phyloP scores from a whole-genome alignment of 306 rosid species.

The Lathyrus sativus region DNA sequence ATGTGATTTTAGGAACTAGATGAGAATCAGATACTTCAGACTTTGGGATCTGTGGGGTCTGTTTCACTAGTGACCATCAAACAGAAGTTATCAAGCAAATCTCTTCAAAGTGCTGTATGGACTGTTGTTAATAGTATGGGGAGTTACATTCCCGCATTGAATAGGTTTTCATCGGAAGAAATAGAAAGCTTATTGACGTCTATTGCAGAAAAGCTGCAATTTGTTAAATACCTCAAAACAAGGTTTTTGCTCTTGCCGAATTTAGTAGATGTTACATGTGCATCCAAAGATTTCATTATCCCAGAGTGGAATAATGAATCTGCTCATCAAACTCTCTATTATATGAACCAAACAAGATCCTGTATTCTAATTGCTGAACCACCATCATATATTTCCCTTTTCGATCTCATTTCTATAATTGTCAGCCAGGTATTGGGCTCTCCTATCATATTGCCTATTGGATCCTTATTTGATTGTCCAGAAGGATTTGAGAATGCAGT shows the following conservation, averaged over 20 bases:
- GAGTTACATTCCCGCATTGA: constrained; percentile 61
- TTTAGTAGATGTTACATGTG: constrained; percentile 69
- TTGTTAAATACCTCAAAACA: constrained; percentile 77
- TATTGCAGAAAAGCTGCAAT: constrained; percentile 77
- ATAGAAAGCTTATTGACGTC: constrained; percentile 55
- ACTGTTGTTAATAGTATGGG: constrained; percentile 74
- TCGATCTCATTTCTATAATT: constrained; percentile 79
- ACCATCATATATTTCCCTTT: constrained; percentile 68
- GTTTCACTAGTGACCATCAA: constrained; percentile 61
- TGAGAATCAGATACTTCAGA: constrained; percentile 57
- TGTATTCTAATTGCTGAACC: constrained; percentile 85
- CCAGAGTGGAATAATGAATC: constrained; percentile 74
- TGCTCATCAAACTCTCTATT: constrained; percentile 69
- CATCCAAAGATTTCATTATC: constrained; percentile 58
- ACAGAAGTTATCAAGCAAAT: constrained; percentile 71
- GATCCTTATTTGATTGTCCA: constrained; percentile 80
- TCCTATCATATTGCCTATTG: constrained; percentile 80
- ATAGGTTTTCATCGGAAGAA: constrained; percentile 50
- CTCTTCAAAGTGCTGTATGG: constrained; percentile 84
- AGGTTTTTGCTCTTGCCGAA: constrained; percentile 81
- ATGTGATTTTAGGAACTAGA: constrained; percentile 72
- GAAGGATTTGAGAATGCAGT: constrained; percentile 81
- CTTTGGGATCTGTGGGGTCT: constrained; percentile 59
- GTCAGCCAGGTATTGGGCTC: constrained; percentile 90
- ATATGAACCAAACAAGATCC: constrained; percentile 64